phyloP scores from a whole-genome alignment of 345 rosid species.

The Angophora floribunda region DNA sequence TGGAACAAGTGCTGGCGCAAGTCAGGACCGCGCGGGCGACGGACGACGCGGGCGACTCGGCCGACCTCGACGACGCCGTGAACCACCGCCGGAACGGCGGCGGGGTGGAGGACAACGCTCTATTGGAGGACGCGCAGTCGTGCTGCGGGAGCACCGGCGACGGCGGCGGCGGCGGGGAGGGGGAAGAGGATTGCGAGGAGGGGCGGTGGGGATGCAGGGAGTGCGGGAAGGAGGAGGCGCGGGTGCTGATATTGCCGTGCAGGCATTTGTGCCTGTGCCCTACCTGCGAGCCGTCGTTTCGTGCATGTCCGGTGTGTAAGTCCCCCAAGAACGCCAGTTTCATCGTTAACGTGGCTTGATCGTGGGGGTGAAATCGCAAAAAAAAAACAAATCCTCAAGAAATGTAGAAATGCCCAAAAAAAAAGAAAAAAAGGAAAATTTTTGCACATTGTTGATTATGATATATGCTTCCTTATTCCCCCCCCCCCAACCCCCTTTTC shows the following conservation, averaged over 20 bases:
- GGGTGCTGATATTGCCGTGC: constrained; percentile 8
- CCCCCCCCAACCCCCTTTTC: fast-evolving
- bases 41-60: background rate
- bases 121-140: background rate
- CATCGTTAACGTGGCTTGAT: background rate
- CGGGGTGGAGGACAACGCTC: background rate
- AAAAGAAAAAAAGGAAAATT: background rate
- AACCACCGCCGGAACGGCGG: background rate
- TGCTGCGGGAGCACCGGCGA: constrained; percentile 3
- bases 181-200: background rate
- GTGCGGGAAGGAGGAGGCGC: constrained; percentile 2
- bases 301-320: constrained; percentile 2
- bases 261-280: constrained; percentile 3
- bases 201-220: background rate
- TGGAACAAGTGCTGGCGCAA: constrained; percentile 1
- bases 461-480: background rate
- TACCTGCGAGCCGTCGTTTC: background rate
- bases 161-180: background rate
- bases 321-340: background rate
- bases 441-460: background rate
- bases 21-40: background rate
- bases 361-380: background rate
- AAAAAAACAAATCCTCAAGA: background rate
- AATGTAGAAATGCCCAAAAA: background rate
- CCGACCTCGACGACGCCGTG: background rate